Evolutionary conservation across 164 flowering plant genomes (phyloP), one percentile per base, ranked within the genome.

Genomic region (Vitis cinerea): DNA sequence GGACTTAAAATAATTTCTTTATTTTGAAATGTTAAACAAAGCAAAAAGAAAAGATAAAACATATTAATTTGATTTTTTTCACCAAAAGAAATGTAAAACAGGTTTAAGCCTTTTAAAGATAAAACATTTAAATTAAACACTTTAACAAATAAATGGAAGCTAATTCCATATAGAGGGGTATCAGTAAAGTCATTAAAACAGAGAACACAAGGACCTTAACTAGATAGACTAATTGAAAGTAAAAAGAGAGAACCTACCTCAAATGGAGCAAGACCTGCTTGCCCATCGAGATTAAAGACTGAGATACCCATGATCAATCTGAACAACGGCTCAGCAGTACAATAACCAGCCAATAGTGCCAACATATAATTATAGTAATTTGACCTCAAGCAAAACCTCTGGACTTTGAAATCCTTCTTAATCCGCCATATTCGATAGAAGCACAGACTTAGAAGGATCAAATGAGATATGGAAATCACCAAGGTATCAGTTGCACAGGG

Each of bases 241-340:
- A 13, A 2, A 47, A 5, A 31, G 6, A 56, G 9, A 15, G 15
- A 71, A 52, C 78, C 4, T 63, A 93, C 99, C 99, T 96, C 99
- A 80, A 72, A 96, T 7, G 98, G 99, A 69, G 97, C 90, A 67
- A 96, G 79, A 19, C 81, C 81, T 53, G 71, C 48, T 66, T 80
- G 84, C 27, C 94, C 92, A 77, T 92, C 97, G 19, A 93, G 66
- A 76, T 92, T 82, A n/a, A 85, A 66, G 1, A 84, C 66, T 4
- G 99, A 96, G 23, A 92, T 78, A 44, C 97, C 94, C 94, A 87
- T 90, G 23, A 90, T 79, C 85, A 96, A 75, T 79, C 94, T 86
- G 78, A 75, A 83, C 82, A 96, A 73, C 61, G 98, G 98, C 78
- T 89, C 95, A 11, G 87, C 94, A 68, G 84, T 75, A 74, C 86